Conservation (phyloP, 768 basidiomycete genomes). For the Hemileccinum rubropunctum region DNA sequence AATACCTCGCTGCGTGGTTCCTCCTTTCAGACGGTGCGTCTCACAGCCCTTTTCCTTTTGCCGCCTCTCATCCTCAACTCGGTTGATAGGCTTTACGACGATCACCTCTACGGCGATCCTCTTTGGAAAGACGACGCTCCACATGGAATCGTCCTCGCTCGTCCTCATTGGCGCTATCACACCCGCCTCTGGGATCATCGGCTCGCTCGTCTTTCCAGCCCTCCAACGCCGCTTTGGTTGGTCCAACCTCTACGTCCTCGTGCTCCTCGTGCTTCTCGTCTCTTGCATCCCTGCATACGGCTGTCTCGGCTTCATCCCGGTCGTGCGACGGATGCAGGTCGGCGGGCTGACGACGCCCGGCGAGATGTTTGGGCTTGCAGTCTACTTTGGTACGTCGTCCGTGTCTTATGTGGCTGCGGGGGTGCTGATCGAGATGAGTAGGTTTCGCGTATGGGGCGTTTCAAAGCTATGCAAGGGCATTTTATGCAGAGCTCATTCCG, state of each 20-base stretch:
- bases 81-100: slow-evolving; percentile 61
- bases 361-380: slow-evolving; percentile 84
- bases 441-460: slow-evolving; percentile 84
- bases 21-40: slow-evolving; percentile 82
- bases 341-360: slow-evolving; percentile 74
- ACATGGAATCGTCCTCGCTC: slow-evolving; percentile 75
- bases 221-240: slow-evolving; percentile 64
- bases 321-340: slow-evolving; percentile 49
- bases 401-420: neutral
- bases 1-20: slow-evolving; percentile 92
- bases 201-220: slow-evolving; percentile 78
- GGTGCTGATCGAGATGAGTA: slow-evolving; percentile 18
- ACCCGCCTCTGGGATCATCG: slow-evolving; percentile 74
- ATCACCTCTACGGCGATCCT: slow-evolving; percentile 90
- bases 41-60: neutral
- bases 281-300: slow-evolving; percentile 76
- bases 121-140: slow-evolving; percentile 85
- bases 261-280: slow-evolving; percentile 64
- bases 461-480: slow-evolving; percentile 84
- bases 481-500: slow-evolving; percentile 85
- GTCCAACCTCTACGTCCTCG: slow-evolving; percentile 66
- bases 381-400: slow-evolving; percentile 64
- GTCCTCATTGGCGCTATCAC: slow-evolving; percentile 80
- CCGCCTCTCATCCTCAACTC: neutral
- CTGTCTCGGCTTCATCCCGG: slow-evolving; percentile 69